Base-by-base conservation (phyloP, 257 asterid species). In the Solanum clarkiae region DNA sequence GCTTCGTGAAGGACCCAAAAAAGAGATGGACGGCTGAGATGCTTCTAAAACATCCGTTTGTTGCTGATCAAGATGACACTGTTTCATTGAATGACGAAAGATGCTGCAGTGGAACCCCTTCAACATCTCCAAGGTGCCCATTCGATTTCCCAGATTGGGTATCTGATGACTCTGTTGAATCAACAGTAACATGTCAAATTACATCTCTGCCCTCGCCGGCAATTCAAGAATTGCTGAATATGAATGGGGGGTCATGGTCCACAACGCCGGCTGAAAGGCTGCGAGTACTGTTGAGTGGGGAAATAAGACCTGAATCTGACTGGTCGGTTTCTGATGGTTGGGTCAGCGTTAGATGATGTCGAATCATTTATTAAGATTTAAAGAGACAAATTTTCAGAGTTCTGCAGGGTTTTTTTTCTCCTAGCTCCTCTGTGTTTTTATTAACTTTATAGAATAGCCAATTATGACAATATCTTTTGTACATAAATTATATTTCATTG, bases 11-110 rank as follows among this genome's bases (percentile, higher is more conserved):
- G 87, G 93, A 93, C 80, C 95, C 97, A 0, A 85, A 80, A 5
- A 40, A 57, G 57, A 90, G 99, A 91, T 96, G 98, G 99, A 96
- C 98, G 91, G 99, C 98, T 51, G 96, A 91, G 94, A 94, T 94
- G 99, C 99, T 96, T 45, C 70, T 93, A 26, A 63, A 89, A 40
- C 99, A 96, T 72, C 95, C 97, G 4, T 96, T 96, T 17, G 87
- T 95, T 66, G 36, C 84, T 7, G 87, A 32, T 84, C 54, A 85
- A 26, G 84, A 51, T 14, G 88, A 62, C 17, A 80, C 75, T 83
- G 84, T 84, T 80, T 22, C 86, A 70, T 84, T 44, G 69, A 75
- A 82, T 40, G 84, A 51, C 18, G 44, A 74, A 18, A 49, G 2
- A 51, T 17, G 14, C 36, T 7, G 29, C 44, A 77, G 16, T 24